A percentile compares a stretch with the other conserved stretches of the same genome.
Conservation (phyloP, 2,329 filamentous ascomycete species). For the Lasiodiplodia hormozganensis region DNA sequence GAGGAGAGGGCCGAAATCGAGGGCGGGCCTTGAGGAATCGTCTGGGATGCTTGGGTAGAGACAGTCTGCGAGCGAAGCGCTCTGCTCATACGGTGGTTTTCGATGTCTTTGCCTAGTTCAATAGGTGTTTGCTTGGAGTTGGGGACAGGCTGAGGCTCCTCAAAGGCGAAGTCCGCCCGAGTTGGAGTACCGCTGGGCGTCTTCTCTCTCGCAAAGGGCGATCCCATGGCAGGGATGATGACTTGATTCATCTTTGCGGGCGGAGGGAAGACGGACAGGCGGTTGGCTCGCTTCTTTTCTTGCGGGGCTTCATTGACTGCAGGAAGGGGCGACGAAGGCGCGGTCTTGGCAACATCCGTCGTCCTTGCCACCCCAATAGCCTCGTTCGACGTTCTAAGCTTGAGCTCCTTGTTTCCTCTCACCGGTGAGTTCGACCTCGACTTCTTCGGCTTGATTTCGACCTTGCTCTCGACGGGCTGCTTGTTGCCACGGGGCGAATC, state of each 20-base stretch:
- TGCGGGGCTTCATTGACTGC: slow-evolving; percentile 25
- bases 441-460: slow-evolving; percentile 2
- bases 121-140: not conserved
- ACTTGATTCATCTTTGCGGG: slow-evolving; percentile 24
- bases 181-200: not conserved
- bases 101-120: not conserved
- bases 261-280: slow-evolving; percentile 35
- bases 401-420: not conserved
- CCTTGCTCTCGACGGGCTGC: not conserved
- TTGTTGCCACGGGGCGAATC: not conserved
- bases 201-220: not conserved
- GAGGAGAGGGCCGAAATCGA: slow-evolving; percentile 19
- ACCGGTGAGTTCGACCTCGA: not conserved
- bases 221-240: not conserved
- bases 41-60: slow-evolving; percentile 19
- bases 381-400: not conserved
- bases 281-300: slow-evolving; percentile 38
- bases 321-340: slow-evolving; percentile 19
- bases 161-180: not conserved
- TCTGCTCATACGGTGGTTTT: slow-evolving; percentile 2
- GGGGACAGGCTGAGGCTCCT: not conserved
- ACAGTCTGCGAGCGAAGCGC: slow-evolving; percentile 19
- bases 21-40: slow-evolving; percentile 4
- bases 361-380: slow-evolving; percentile 23
- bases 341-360: slow-evolving; percentile 14